Evolutionary conservation across 139 green algal species (phyloP).

Genomic region (Pycnococcus provasolii): DNA sequence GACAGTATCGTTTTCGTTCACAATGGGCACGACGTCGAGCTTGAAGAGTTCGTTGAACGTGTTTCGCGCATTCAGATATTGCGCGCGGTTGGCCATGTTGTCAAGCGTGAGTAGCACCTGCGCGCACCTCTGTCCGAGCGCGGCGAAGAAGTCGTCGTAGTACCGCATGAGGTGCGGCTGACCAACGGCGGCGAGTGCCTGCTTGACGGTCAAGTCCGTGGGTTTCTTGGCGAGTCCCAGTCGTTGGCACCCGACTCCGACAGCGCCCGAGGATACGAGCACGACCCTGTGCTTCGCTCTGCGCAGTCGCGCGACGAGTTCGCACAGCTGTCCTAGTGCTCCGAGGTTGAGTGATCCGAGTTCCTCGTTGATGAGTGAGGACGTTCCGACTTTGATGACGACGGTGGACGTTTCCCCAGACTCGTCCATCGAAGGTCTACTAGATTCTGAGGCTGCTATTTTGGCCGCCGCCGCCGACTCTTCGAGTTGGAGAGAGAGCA

Average conservation of each 20-base stretch:
- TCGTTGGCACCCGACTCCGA: conserved; percentile 74
- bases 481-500: too few species aligned
- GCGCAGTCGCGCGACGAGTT: background rate
- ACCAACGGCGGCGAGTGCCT: conserved; percentile 45
- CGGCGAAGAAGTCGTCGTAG: conserved; percentile 79
- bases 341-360: conserved; percentile 5
- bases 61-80: conserved; percentile 79
- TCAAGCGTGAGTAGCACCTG: conserved; percentile 80
- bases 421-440: too few species aligned
- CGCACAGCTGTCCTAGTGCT: conserved; percentile 16
- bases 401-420: background rate
- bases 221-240: conserved; percentile 54
- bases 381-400: conserved; percentile 28
- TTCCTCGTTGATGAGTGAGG: background rate
- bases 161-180: conserved; percentile 77
- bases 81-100: conserved; percentile 65
- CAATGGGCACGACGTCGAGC: conserved; percentile 68
- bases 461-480: too few species aligned
- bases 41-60: conserved; percentile 78
- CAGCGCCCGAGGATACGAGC: conserved; percentile 73
- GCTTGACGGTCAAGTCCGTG: conserved; percentile 56
- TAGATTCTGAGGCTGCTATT: too few species aligned
- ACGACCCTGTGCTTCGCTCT: conserved; percentile 62
- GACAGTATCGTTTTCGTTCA: conserved; percentile 81
- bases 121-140: conserved; percentile 51